phyloP scores from a whole-genome alignment of 805 yeast species.

The Wickerhamiella parazyma region DNA sequence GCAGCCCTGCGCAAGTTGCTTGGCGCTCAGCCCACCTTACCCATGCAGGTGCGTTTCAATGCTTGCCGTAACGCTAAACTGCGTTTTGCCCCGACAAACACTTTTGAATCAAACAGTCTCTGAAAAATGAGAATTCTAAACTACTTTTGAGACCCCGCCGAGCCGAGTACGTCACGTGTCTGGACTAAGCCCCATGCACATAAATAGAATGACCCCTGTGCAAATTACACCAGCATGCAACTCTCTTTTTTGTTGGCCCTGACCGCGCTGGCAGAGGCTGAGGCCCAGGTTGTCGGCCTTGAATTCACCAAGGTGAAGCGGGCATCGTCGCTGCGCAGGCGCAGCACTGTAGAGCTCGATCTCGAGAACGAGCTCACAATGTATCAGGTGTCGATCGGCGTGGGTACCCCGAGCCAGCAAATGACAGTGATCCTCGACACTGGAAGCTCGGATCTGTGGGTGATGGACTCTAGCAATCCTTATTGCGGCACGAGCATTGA shows the following conservation, averaged over 20 bases:
- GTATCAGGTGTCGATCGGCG: conserved; percentile 12
- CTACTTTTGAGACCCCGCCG: too few species aligned
- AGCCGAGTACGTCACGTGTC: not conserved
- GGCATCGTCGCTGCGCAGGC: not conserved
- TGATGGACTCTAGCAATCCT: conserved; percentile 36
- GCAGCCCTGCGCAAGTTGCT: too few species aligned
- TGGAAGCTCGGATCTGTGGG: conserved; percentile 67
- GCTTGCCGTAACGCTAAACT: too few species aligned
- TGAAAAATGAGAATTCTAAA: too few species aligned
- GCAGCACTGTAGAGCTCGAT: not conserved
- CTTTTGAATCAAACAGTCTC: too few species aligned
- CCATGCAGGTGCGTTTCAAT: too few species aligned
- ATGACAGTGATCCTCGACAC: conserved; percentile 53
- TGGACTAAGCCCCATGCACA: not conserved
- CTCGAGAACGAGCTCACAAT: conserved; percentile 14
- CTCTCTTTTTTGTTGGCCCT: not conserved
- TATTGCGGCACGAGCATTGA: conserved; percentile 21
- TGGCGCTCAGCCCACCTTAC: too few species aligned
- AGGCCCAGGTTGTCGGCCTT: not conserved
- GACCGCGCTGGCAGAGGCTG: not conserved
- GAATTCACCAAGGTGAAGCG: not conserved
- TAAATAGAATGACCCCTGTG: not conserved
- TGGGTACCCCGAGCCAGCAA: conserved; percentile 48
- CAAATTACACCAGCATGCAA: not conserved
- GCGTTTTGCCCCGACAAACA: too few species aligned